Percentiles rank a stretch among this genome's conserved stretches.
These are phyloP conservation scores for Pezicula rhizophila DNA, from an alignment of 2,329 filamentous ascomycete species.

Conservation along the genomic window DNA sequence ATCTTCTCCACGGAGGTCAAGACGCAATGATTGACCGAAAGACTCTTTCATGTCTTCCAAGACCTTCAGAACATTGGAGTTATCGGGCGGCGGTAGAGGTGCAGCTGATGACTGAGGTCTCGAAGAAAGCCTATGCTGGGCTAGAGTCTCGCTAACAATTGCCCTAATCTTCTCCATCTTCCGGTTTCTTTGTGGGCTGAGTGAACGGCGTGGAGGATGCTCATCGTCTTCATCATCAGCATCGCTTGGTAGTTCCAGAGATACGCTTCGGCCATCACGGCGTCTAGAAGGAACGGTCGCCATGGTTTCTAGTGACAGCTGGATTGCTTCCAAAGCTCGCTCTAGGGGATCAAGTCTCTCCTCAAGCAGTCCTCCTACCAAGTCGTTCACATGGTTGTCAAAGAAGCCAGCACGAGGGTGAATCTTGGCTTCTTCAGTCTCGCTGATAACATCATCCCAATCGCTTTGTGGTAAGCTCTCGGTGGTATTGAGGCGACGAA, in stretches of 20 bases:
- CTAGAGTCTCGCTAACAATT: slow-evolving; percentile 68
- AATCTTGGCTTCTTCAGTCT: slow-evolving; percentile 77
- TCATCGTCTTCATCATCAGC: slow-evolving; percentile 85
- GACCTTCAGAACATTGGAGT: slow-evolving; percentile 55
- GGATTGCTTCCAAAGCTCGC: slow-evolving; percentile 69
- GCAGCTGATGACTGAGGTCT: slow-evolving; percentile 25
- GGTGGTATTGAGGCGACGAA: slow-evolving; percentile 58
- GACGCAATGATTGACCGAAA: slow-evolving; percentile 37
- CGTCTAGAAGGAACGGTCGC: slow-evolving; percentile 50
- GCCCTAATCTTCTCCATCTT: slow-evolving; percentile 76
- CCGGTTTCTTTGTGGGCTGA: slow-evolving; percentile 73
- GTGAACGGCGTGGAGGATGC: slow-evolving; percentile 54
- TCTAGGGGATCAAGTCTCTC: slow-evolving; percentile 76
- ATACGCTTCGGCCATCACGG: slow-evolving; percentile 58
- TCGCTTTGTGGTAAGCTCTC: slow-evolving; percentile 71
- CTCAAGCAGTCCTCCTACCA: slow-evolving; percentile 74
- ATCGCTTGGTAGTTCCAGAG: slow-evolving; percentile 68
- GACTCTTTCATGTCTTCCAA: slow-evolving; percentile 58
- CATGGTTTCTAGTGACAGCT: slow-evolving; percentile 58
- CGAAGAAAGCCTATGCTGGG: slow-evolving; percentile 40
- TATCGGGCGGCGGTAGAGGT: slow-evolving; percentile 20
- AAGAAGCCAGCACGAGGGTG: slow-evolving; percentile 81
- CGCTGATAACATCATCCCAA: slow-evolving; percentile 83
- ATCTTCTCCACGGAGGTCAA: slow-evolving; percentile 44
- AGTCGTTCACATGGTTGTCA: slow-evolving; percentile 79